Evolutionary conservation across 108 stramenopile genomes (phyloP).

Genomic region (Cylindrotheca fusiformis): DNA sequence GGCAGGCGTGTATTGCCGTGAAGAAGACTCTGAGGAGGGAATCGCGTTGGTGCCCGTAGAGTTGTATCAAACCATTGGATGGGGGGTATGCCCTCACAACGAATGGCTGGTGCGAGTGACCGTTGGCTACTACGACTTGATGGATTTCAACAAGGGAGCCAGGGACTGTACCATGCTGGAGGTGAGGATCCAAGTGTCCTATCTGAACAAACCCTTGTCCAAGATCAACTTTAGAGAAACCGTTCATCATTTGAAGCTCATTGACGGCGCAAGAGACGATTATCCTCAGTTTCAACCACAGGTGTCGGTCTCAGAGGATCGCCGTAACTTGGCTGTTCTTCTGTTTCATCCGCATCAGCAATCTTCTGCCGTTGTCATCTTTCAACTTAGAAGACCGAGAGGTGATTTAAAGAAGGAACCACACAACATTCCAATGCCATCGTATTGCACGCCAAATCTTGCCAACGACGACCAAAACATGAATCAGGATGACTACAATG

Average conservation of each 20-base stretch:
- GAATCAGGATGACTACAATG: background rate
- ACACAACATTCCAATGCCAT: conserved; percentile 22
- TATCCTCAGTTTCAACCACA: conserved; percentile 21
- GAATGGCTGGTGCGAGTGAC: conserved; percentile 32
- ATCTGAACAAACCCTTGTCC: conserved; percentile 14
- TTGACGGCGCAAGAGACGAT: conserved; percentile 15
- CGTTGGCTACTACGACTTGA: conserved; percentile 22
- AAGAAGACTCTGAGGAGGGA: conserved; percentile 8
- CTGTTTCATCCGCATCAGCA: conserved; percentile 25
- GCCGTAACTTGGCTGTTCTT: conserved; percentile 19
- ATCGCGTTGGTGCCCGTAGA: background rate
- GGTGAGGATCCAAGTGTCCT: conserved; percentile 29
- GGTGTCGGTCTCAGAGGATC: conserved; percentile 23
- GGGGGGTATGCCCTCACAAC: conserved; percentile 20
- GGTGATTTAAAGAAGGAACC: background rate
- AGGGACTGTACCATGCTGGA: conserved; percentile 26
- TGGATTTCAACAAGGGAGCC: background rate
- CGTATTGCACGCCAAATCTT: conserved; percentile 11
- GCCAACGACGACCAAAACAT: background rate
- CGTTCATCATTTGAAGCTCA: conserved; percentile 21
- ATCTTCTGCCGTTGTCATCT: conserved; percentile 20
- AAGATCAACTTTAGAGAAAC: conserved; percentile 22
- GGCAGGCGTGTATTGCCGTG: conserved; percentile 5
- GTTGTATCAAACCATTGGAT: conserved; percentile 24
- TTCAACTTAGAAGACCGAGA: conserved; percentile 27